phyloP scores from a whole-genome alignment of 2,329 filamentous ascomycete genomes.

The Monosporascus sp. region DNA sequence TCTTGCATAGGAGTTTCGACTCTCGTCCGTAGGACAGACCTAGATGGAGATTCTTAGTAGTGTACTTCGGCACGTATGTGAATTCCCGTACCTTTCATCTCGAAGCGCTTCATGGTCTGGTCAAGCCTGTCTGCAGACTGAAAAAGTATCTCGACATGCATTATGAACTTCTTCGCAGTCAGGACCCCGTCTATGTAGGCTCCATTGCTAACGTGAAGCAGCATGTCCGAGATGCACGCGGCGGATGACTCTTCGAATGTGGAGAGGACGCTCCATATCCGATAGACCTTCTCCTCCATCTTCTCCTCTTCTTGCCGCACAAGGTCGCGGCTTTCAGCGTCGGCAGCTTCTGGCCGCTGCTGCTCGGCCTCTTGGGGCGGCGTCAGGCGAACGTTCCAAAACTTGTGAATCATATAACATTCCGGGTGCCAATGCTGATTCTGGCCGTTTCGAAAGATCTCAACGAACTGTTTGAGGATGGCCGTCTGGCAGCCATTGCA shows the following conservation, averaged over 20 bases:
- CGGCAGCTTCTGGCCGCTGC: slow-evolving; percentile 38
- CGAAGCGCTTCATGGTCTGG: slow-evolving; percentile 58
- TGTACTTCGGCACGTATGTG: not conserved
- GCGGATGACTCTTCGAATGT: slow-evolving; percentile 97
- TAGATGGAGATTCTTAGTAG: slow-evolving; percentile 29
- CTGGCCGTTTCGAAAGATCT: slow-evolving; percentile 95
- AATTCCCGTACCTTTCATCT: slow-evolving; percentile 63
- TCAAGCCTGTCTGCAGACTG: slow-evolving; percentile 82
- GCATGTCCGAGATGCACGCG: slow-evolving; percentile 98
- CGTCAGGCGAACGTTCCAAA: slow-evolving; percentile 92
- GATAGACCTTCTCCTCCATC: slow-evolving; percentile 97
- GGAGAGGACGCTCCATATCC: slow-evolving; percentile 96
- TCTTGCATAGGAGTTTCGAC: slow-evolving; percentile 99
- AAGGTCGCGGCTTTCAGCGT: slow-evolving; percentile 60
- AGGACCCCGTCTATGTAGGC: slow-evolving; percentile 93
- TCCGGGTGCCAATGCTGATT: slow-evolving; percentile 99
- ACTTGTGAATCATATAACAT: slow-evolving; percentile 99
- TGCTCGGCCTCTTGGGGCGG: slow-evolving; percentile 49
- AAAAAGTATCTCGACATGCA: slow-evolving; percentile 91
- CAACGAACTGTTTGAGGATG: slow-evolving; percentile 97
- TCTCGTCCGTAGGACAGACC: slow-evolving; percentile 89
- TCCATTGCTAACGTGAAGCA: slow-evolving; percentile 95
- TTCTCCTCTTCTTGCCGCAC: slow-evolving; percentile 84
- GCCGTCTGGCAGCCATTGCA: slow-evolving; percentile 97
- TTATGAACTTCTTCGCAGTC: slow-evolving; percentile 92